A percentile compares a stretch with the other conserved stretches of the same genome.
Conservation (phyloP, 306 rosid species). For the Trifolium fragiferum region DNA sequence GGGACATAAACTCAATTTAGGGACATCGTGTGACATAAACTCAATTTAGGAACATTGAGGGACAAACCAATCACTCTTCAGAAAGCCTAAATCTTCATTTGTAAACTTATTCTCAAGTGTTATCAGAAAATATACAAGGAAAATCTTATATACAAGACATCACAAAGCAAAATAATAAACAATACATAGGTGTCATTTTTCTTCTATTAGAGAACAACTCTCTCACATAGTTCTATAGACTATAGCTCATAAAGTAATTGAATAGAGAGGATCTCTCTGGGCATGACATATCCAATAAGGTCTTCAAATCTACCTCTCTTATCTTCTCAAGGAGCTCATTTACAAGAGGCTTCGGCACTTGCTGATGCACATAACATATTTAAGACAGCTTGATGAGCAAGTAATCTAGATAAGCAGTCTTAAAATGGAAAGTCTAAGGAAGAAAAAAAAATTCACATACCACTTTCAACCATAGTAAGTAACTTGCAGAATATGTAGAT, state of each 20-base stretch:
- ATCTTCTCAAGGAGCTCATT: conserved; percentile 55
- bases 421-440: background rate
- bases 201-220: conserved; percentile 1
- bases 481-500: conserved; percentile 60
- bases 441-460: conserved; percentile 44
- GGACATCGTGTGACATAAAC: too few relatives aligned
- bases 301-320: conserved; percentile 54
- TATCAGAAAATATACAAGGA: conserved; percentile 6
- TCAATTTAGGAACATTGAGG: too few relatives aligned
- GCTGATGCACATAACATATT: conserved; percentile 57
- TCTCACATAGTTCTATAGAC: conserved; percentile 41
- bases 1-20: too few relatives aligned
- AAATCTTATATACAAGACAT: conserved; percentile 1
- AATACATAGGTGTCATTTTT: background rate
- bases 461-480: conserved; percentile 71
- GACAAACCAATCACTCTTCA: background rate
- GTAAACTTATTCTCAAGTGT: conserved; percentile 3
- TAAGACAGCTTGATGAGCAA: conserved; percentile 35
- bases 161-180: conserved; percentile 21
- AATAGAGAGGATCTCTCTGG: conserved; percentile 64
- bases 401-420: conserved; percentile 20
- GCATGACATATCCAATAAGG: conserved; percentile 57
- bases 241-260: conserved; percentile 55
- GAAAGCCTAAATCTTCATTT: conserved; percentile 21
- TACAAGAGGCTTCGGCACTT: conserved; percentile 52